These are phyloP conservation scores for Bryoerythrophyllum caledonicum DNA, from an alignment of 225 moss, liverwort and hornwort species.

Conservation along the genomic window DNA sequence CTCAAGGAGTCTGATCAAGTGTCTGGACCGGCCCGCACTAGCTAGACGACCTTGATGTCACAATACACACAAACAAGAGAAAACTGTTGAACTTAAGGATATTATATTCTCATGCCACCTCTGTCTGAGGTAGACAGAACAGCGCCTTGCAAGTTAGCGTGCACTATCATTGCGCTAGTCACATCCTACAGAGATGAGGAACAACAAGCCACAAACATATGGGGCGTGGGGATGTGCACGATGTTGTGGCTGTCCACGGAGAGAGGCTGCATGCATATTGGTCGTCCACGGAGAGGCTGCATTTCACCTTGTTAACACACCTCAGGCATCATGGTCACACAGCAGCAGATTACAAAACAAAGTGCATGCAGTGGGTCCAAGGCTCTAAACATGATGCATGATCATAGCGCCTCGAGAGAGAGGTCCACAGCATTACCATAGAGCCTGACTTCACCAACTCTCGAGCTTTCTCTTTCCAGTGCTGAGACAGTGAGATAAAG, in stretches of 20 bases:
- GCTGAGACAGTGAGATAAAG: background rate
- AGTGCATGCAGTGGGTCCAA: background rate
- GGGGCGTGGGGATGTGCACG: constrained; percentile 56
- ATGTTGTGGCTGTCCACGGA: constrained; percentile 48
- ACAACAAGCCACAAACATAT: constrained; percentile 51
- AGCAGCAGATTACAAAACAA: background rate
- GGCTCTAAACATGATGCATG: background rate
- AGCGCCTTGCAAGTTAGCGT: constrained; percentile 77
- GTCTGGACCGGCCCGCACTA: no score
- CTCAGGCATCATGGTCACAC: background rate
- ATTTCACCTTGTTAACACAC: background rate
- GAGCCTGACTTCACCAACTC: background rate
- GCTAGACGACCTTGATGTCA: no score
- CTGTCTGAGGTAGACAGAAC: constrained; percentile 76
- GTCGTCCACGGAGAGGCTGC: no score
- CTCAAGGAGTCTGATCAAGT: no score
- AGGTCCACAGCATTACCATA: background rate
- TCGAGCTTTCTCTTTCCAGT: background rate
- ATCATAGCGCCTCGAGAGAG: constrained; percentile 8
- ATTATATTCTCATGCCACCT: constrained; percentile 97
- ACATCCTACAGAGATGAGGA: constrained; percentile 56
- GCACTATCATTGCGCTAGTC: constrained; percentile 65
- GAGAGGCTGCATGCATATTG: constrained; percentile 46
- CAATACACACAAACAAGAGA: no score
- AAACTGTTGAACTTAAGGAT: constrained; percentile 66